A percentile compares a stretch with the other conserved stretches of the same genome.
phyloP scores from a whole-genome alignment of 495 filamentous ascomycete genomes.

The Hypoxylon lenormandii region DNA sequence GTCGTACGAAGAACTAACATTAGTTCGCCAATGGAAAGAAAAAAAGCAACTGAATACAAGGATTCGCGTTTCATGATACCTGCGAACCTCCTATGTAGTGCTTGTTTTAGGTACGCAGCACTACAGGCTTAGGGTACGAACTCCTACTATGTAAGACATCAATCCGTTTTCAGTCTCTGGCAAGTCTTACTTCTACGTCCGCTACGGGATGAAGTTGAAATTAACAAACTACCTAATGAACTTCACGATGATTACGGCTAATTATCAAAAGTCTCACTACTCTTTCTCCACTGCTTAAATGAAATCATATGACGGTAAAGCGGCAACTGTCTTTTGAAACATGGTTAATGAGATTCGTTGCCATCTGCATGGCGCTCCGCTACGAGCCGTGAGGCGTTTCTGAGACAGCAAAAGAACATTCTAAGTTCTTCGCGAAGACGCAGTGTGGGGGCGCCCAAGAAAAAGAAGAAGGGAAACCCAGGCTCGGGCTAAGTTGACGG shows the following conservation, averaged over 20 bases:
- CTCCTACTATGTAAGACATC: neutral
- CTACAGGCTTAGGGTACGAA: too few relatives aligned
- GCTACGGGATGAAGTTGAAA: too few relatives aligned
- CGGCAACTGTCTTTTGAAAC: constrained; percentile 11
- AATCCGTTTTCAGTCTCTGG: neutral
- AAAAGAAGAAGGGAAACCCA: too few relatives aligned
- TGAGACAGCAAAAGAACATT: constrained; percentile 17
- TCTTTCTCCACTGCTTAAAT: too few relatives aligned
- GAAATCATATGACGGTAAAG: neutral
- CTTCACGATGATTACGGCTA: neutral
- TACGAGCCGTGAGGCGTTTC: constrained; percentile 12
- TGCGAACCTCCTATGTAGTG: too few relatives aligned
- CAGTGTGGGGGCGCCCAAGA: constrained; percentile 3
- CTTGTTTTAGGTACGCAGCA: neutral
- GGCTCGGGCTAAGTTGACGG: constrained; percentile 9
- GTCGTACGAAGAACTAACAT: constrained; percentile 10
- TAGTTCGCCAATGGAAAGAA: too few relatives aligned
- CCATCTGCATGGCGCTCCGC: constrained; percentile 14
- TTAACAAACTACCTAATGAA: too few relatives aligned
- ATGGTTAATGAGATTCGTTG: constrained; percentile 19
- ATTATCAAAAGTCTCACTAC: too few relatives aligned
- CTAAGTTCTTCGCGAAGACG: neutral
- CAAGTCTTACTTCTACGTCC: too few relatives aligned
- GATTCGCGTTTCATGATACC: too few relatives aligned
- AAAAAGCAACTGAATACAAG: too few relatives aligned